These are phyloP conservation scores for Leucogyrophana mollusca DNA, from an alignment of 768 basidiomycete genomes.

Conservation along the genomic window DNA sequence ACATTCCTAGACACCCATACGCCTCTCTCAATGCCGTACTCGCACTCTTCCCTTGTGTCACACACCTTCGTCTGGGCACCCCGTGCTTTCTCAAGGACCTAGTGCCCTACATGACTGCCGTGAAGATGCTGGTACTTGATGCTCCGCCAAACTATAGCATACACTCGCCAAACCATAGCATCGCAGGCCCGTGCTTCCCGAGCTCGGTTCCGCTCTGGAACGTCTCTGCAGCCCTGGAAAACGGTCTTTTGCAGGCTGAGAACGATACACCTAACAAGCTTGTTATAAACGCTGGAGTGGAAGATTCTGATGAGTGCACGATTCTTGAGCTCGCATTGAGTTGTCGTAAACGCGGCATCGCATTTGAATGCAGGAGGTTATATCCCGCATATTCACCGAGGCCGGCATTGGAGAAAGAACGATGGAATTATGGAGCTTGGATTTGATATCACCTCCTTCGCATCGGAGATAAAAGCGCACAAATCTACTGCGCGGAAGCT, in stretches of 20 bases:
- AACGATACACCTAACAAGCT: not conserved
- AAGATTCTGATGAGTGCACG: not conserved
- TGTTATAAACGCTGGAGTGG: constrained; percentile 3
- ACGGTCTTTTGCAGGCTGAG: constrained; percentile 3
- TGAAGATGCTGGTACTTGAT: constrained; percentile 6
- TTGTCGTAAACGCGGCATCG: not conserved
- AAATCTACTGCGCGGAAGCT: not conserved
- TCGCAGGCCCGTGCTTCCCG: not conserved
- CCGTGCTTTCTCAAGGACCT: constrained; percentile 9
- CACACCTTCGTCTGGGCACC: constrained; percentile 4
- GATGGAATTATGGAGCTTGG: not conserved
- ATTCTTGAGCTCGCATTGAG: not conserved
- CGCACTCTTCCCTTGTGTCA: constrained; percentile 5
- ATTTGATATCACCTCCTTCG: not conserved
- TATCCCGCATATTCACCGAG: not conserved
- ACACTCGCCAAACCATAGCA: not conserved
- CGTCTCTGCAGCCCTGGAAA: constrained; percentile 2
- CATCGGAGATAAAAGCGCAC: not conserved
- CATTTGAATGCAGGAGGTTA: constrained; percentile 4
- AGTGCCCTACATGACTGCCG: constrained; percentile 1
- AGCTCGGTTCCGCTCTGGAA: constrained; percentile 6
- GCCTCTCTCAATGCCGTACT: constrained; percentile 6
- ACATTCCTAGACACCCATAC: constrained; percentile 4
- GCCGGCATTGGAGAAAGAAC: not conserved
- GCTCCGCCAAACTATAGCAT: constrained; percentile 2